phyloP scores from a whole-genome alignment of 164 flowering plant genomes.

The Vitis rupestris region DNA sequence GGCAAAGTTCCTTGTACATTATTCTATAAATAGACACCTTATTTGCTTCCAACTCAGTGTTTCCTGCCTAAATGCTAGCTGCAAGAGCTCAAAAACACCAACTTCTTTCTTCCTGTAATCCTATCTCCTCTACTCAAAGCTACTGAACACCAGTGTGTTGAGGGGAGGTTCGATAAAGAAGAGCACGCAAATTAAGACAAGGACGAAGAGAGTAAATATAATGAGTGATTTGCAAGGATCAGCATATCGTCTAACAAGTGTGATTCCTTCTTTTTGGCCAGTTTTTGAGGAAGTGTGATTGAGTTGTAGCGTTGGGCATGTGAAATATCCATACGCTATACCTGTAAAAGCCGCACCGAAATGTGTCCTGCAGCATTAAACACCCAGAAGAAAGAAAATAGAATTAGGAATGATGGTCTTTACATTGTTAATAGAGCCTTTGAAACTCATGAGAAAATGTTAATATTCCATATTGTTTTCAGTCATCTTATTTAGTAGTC shows the following conservation, averaged over 20 bases:
- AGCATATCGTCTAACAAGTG: constrained; percentile 37
- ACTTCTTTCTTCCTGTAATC: not conserved
- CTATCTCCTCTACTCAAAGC: constrained; percentile 10
- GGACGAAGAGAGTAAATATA: constrained; percentile 36
- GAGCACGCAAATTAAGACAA: constrained; percentile 34
- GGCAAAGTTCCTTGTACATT: too few species aligned
- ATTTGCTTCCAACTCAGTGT: not conserved
- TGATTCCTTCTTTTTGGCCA: constrained; percentile 49
- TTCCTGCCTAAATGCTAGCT: not conserved
- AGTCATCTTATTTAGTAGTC: not conserved
- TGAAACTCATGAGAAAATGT: too few species aligned
- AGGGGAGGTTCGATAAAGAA: constrained; percentile 50
- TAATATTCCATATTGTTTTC: too few species aligned
- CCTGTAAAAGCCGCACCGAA: constrained; percentile 56
- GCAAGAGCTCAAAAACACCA: not conserved
- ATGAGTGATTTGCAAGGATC: constrained; percentile 52
- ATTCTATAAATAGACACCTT: too few species aligned
- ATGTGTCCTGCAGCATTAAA: constrained; percentile 48
- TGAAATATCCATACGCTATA: constrained; percentile 48
- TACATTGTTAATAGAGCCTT: too few species aligned
- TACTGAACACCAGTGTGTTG: constrained; percentile 8
- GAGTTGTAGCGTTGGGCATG: constrained; percentile 48
- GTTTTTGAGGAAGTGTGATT: constrained; percentile 44
- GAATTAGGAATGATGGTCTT: not conserved
- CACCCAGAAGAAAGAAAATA: not conserved